Evolutionary conservation across 208 protist species (phyloP).

Genomic region (Trichomonas gallinae): DNA sequence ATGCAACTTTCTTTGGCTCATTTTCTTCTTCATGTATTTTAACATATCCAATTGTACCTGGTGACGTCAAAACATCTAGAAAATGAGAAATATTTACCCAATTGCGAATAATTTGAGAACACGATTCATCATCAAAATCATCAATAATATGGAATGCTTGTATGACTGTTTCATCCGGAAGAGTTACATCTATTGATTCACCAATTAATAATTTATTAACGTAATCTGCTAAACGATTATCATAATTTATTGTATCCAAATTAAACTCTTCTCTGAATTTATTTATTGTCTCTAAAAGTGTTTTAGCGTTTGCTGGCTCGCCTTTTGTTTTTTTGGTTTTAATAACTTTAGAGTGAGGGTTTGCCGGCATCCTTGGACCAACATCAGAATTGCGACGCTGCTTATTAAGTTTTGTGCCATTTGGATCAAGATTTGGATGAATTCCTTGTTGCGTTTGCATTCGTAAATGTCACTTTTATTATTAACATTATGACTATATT

Average conservation of each 20-base stretch:
- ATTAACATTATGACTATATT: no score
- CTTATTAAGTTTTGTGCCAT: background rate
- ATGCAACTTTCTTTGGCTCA: no score
- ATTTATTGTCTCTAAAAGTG: background rate
- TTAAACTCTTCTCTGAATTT: background rate
- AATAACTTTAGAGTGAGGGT: background rate
- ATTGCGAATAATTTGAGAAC: background rate
- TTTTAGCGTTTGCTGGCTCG: background rate
- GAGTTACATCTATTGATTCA: background rate
- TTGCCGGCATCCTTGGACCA: background rate
- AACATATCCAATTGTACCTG: background rate
- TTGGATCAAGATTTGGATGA: background rate
- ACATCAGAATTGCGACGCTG: background rate
- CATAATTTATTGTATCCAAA: background rate
- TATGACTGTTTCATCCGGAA: background rate
- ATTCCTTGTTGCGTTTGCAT: background rate
- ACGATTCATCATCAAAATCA: background rate
- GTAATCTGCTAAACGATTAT: background rate
- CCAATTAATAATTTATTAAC: background rate
- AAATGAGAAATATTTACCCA: background rate
- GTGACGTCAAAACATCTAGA: background rate
- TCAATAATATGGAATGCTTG: background rate
- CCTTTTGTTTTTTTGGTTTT: background rate
- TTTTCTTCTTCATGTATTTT: background rate
- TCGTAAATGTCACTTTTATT: background rate